Evolutionary conservation across 169 alveolate species (phyloP).

Genomic region (Eimeria sp.): DNA sequence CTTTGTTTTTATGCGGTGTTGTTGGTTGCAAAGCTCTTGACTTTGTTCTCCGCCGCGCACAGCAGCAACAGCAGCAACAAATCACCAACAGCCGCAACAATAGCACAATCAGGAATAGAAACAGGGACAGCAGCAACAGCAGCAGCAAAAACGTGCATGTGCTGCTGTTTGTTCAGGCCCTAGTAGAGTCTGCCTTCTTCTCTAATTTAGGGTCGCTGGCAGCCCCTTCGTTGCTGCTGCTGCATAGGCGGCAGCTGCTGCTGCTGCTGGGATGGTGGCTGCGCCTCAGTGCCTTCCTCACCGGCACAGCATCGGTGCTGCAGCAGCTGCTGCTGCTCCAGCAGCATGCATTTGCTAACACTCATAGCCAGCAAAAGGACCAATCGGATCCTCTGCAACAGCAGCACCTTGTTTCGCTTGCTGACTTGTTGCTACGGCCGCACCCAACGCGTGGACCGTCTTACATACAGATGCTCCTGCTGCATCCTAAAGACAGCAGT

Average conservation of each 20-base stretch:
- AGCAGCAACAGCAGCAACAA: conserved; percentile 1
- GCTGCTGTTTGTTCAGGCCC: background rate
- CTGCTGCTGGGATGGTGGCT: conserved; percentile 67
- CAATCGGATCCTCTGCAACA: background rate
- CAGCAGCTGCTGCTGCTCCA: conserved; percentile 61
- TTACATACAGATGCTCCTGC: conserved; percentile 28
- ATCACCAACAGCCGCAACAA: background rate
- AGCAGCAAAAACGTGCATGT: background rate
- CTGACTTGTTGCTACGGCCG: conserved; percentile 55
- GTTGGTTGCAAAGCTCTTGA: background rate
- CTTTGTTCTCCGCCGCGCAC: background rate
- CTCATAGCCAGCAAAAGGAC: background rate
- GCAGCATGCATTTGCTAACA: background rate
- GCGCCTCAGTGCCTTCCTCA: conserved; percentile 43
- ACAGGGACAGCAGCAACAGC: conserved; percentile 1
- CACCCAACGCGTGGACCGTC: conserved; percentile 53
- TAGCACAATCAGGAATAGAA: background rate
- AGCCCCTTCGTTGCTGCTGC: conserved; percentile 52
- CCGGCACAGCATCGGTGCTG: conserved; percentile 34
- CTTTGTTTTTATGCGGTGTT: no score
- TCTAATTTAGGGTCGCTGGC: conserved; percentile 46
- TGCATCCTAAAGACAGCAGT: conserved; percentile 34
- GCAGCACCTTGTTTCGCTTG: conserved; percentile 22
- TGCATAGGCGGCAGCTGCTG: conserved; percentile 47
- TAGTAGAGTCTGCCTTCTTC: conserved; percentile 10